These are phyloP conservation scores for Stereocaulon alpinum DNA, from an alignment of 495 filamentous ascomycete species.

Conservation along the genomic window DNA sequence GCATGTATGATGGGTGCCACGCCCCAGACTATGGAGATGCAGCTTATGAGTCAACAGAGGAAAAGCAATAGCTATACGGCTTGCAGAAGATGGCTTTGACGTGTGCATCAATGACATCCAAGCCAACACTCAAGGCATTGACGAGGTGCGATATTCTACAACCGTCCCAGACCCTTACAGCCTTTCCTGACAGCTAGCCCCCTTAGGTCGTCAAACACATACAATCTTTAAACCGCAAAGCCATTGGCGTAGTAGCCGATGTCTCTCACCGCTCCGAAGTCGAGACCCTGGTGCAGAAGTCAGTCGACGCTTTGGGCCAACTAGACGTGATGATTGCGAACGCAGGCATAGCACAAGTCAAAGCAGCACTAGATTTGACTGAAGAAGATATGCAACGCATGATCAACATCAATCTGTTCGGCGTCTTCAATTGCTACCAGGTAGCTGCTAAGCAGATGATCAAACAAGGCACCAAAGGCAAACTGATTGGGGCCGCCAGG, in stretches of 20 bases:
- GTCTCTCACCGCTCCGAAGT: conserved; percentile 43
- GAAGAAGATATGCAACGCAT: conserved; percentile 40
- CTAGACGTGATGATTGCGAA: conserved; percentile 53
- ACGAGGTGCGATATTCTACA: conserved; percentile 26
- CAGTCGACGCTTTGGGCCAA: conserved; percentile 39
- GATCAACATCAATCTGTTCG: conserved; percentile 45
- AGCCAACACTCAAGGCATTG: conserved; percentile 34
- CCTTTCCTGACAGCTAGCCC: neutral
- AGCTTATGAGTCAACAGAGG: conserved; percentile 28
- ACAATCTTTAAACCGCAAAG: conserved; percentile 32
- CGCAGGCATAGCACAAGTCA: conserved; percentile 48
- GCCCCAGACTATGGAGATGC: neutral
- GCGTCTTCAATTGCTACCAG: conserved; percentile 48
- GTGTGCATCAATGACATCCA: conserved; percentile 50
- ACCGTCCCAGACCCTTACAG: neutral
- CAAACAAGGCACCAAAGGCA: conserved; percentile 35
- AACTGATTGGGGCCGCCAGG: conserved; percentile 45
- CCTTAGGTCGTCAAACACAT: conserved; percentile 35
- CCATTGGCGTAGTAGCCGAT: conserved; percentile 41
- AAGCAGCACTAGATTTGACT: conserved; percentile 39
- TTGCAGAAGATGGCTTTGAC: conserved; percentile 49
- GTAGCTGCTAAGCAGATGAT: conserved; percentile 47
- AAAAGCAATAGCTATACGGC: conserved; percentile 48
- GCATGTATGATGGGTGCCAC: conserved; percentile 34
- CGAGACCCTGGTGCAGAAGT: conserved; percentile 36